Evolutionary conservation across 1,139 yeast genomes (phyloP), one percentile per base, ranked within the genome.

Genomic region (Pichia sp.): DNA sequence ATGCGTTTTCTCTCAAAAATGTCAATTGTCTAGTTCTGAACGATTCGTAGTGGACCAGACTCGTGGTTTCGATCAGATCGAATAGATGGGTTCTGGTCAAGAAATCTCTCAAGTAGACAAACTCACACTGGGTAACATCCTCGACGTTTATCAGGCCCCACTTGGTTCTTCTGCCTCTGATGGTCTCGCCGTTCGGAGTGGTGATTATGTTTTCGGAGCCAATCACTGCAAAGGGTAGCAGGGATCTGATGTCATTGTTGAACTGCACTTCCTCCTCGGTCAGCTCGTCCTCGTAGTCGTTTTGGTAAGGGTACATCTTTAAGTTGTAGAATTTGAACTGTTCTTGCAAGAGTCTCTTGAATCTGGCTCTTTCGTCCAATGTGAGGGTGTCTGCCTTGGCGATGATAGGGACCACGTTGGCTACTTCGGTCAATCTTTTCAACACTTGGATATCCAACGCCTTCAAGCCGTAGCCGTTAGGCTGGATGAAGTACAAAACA

Each of bases 61-160:
- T 77, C 5, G 99, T 93, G 17, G 97, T 84, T 71, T 93, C 99
- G 67, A 93, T 93, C 70, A 93, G 83, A 71, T 93, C 99, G 73
- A 91, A 98, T 67, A 93, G 78, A 71, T 93, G 97, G 33, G 98
- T 92, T 75, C 97, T 84, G 54, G 96, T 89, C 69, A 93, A 80
- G 72, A 93, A 93, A 71, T 91, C 96, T 73, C 98, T 83, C 69
- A 93, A 81, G 66, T 89, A 90, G 51, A 90, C 88, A 76, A 93
- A 93, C 74, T 93, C 99, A 74, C 97, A 91, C 72, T 93, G 98
- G 58, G 84, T 82, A 56, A 90, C 92, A 72, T 93, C 97, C 73
- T 92, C 98, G 57, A 93, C 89, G 71, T 92, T 87, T 62, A 90
- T 85, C 30, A 85, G 79, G 48, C 98, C 98, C 97, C 97, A 93